phyloP scores from a whole-genome alignment of 2,329 filamentous ascomycete species.

The Helotiales sp. region DNA sequence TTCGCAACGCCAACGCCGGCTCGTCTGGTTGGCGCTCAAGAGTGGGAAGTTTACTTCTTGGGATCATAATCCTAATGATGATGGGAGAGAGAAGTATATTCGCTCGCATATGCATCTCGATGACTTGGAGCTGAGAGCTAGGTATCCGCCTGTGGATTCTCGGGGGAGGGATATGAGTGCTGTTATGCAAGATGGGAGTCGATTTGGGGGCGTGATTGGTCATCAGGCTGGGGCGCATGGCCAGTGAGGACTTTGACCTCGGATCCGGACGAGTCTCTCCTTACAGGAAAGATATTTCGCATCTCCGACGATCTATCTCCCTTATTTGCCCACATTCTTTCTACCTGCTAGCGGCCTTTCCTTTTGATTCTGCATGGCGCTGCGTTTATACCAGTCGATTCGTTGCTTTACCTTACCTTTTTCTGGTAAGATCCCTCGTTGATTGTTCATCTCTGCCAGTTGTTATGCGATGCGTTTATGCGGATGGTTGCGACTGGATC shows the following conservation, averaged over 20 bases:
- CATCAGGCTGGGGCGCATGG: constrained; percentile 30
- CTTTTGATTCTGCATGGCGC: neutral
- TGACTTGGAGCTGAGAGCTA: constrained; percentile 76
- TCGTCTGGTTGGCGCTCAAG: constrained; percentile 81
- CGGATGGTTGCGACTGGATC: neutral
- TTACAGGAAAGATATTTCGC: neutral
- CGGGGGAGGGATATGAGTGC: constrained; percentile 31
- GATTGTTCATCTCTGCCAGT: too few species aligned
- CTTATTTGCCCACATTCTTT: neutral
- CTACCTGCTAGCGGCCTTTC: neutral
- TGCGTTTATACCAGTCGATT: constrained; percentile 10
- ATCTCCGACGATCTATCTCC: neutral
- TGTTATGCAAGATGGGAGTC: neutral
- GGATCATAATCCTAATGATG: constrained; percentile 80
- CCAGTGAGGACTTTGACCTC: neutral
- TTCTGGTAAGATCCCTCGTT: neutral
- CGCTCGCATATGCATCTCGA: constrained; percentile 82
- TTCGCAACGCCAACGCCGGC: constrained; percentile 77
- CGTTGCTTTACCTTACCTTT: neutral
- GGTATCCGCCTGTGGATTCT: constrained; percentile 69
- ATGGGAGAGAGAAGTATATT: constrained; percentile 78
- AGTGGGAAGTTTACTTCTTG: constrained; percentile 78
- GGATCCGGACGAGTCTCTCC: too few species aligned
- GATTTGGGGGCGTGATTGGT: constrained; percentile 15
- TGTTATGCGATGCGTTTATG: neutral